Conservation (phyloP, 371 early-diverging fungal species). For the Rhizopus microsporus region DNA sequence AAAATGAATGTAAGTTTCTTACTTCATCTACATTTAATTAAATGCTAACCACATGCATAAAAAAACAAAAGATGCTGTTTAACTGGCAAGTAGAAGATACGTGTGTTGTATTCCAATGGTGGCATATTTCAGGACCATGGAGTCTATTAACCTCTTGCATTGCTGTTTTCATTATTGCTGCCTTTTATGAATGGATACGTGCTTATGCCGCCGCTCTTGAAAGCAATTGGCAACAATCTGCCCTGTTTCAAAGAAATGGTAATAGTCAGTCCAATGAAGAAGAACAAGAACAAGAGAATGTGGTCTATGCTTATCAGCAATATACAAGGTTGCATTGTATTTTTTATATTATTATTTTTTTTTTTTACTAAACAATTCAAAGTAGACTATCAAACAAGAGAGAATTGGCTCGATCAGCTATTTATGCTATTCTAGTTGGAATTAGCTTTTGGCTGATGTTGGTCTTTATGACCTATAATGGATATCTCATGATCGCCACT, state of each 20-base stretch:
- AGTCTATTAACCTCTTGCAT: constrained; percentile 61
- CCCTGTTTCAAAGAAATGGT: constrained; percentile 11
- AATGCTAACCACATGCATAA: not conserved
- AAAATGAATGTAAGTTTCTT: constrained; percentile 31
- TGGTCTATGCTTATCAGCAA: constrained; percentile 22
- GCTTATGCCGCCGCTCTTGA: constrained; percentile 55
- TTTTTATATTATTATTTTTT: not conserved
- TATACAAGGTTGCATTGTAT: constrained; percentile 6
- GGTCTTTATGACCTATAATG: constrained; percentile 87
- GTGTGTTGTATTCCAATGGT: constrained; percentile 76
- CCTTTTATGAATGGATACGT: constrained; percentile 64
- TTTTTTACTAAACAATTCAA: not conserved
- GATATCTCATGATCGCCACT: constrained; percentile 71
- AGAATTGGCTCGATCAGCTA: constrained; percentile 51
- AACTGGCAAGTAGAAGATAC: constrained; percentile 79
- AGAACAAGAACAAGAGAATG: constrained; percentile 13
- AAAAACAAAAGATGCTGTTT: constrained; percentile 66
- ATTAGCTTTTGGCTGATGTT: constrained; percentile 75
- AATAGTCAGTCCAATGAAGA: constrained; percentile 6
- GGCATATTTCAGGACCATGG: constrained; percentile 62
- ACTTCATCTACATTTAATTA: not conserved
- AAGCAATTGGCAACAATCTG: constrained; percentile 30
- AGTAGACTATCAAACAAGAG: constrained; percentile 33
- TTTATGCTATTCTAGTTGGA: constrained; percentile 62
- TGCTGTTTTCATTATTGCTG: constrained; percentile 58